phyloP scores from a whole-genome alignment of 148 eudicot genomes.

The Rhododendron mucronatum region DNA sequence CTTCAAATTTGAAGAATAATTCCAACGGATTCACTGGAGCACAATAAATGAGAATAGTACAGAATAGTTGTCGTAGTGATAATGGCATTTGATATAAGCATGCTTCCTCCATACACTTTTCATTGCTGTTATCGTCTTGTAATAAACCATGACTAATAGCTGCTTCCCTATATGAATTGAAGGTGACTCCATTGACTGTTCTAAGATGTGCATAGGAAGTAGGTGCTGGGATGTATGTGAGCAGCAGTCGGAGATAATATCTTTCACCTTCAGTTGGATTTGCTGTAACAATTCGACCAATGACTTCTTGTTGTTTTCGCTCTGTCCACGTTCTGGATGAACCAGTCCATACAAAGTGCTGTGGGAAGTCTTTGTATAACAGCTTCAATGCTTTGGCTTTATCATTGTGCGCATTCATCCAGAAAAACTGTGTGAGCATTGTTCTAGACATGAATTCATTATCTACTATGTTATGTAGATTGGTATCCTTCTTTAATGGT shows the following conservation, averaged over 20 bases:
- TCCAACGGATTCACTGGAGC: not conserved
- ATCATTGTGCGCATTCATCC: not conserved
- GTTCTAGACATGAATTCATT: not conserved
- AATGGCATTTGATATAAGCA: not conserved
- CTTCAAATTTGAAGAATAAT: not conserved
- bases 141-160: not conserved
- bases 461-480: not conserved
- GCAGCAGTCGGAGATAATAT: not conserved
- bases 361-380: not conserved
- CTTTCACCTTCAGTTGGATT: not conserved
- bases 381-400: fast-evolving
- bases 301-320: not conserved
- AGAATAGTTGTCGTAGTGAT: not conserved
- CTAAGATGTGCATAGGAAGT: not conserved
- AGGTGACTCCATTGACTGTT: not conserved
- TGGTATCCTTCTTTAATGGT: not conserved
- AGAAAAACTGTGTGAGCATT: not conserved
- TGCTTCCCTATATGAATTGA: not conserved
- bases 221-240: fast-evolving
- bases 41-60: not conserved
- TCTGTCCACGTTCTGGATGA: fast-evolving
- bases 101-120: not conserved
- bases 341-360: not conserved
- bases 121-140: not conserved
- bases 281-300: not conserved